phyloP scores from a whole-genome alignment of 139 green algal species.

The Chlamydomonas asymmetrica region DNA sequence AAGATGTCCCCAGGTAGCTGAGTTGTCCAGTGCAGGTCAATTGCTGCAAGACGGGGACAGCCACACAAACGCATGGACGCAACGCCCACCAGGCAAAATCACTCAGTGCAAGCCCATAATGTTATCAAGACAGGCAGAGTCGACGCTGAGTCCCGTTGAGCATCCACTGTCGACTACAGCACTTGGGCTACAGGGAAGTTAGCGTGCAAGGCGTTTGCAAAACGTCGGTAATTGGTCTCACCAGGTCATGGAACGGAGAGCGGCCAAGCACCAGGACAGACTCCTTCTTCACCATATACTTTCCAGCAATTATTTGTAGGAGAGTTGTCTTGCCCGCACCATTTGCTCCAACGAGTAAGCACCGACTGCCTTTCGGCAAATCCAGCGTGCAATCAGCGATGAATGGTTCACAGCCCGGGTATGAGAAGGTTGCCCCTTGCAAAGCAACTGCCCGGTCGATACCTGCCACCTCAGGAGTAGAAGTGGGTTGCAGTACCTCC shows the following conservation, averaged over 20 bases:
- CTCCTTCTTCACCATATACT: constrained; percentile 92
- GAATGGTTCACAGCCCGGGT: constrained; percentile 45
- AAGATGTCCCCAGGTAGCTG: constrained; percentile 83
- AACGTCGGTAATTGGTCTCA: no score
- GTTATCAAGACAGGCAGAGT: no score
- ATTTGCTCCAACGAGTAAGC: constrained; percentile 93
- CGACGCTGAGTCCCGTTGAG: no score
- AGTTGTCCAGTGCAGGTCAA: constrained; percentile 77
- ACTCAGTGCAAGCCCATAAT: no score
- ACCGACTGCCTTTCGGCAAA: constrained; percentile 76
- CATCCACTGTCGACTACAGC: no score
- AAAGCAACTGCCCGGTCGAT: no score
- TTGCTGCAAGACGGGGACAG: constrained; percentile 30
- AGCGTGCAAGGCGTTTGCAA: no score
- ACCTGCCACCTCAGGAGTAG: no score
- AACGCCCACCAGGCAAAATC: no score
- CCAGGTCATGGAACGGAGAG: constrained; percentile 92
- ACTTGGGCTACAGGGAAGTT: no score
- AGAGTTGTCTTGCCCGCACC: constrained; percentile 92
- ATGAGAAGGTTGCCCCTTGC: constrained; percentile 44
- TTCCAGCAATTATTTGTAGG: constrained; percentile 90
- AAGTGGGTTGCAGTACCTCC: no score
- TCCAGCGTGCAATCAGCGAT: constrained; percentile 61
- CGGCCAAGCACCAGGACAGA: constrained; percentile 81
- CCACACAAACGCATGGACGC: not conserved